These are phyloP conservation scores for Debaryomycetaceae sp. DNA, from an alignment of 1,139 yeast genomes.

Conservation along the genomic window DNA sequence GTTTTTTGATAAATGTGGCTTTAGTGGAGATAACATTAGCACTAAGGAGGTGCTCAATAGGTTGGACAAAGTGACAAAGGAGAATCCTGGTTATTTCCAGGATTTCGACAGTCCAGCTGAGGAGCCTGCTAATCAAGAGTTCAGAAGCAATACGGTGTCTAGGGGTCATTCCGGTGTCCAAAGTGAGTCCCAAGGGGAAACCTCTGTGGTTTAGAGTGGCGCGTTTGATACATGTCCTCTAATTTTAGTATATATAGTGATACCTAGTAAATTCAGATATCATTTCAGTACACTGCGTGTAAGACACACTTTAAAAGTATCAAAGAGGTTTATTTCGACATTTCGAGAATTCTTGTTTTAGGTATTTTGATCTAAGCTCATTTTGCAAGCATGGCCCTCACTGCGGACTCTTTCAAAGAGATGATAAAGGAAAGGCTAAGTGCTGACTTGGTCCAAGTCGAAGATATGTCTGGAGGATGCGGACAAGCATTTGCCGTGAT, in stretches of 20 bases:
- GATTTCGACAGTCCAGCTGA: constrained; percentile 14
- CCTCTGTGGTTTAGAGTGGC: constrained; percentile 6
- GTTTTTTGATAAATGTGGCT: constrained; percentile 35
- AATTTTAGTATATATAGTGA: not conserved
- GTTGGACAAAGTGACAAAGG: constrained; percentile 31
- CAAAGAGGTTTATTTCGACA: not conserved
- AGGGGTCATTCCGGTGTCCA: constrained; percentile 33
- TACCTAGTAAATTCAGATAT: not conserved
- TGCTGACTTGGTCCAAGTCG: constrained; percentile 58
- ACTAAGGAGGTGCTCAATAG: constrained; percentile 37
- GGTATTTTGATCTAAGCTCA: not conserved
- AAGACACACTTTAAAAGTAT: not conserved
- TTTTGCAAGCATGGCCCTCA: constrained; percentile 29
- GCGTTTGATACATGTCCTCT: not conserved
- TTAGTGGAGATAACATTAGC: constrained; percentile 10
- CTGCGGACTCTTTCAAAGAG: constrained; percentile 43
- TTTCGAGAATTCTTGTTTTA: too few species aligned
- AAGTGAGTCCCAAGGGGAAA: constrained; percentile 28
- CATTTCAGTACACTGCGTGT: not conserved
- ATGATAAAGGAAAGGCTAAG: constrained; percentile 49
- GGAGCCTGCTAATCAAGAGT: constrained; percentile 18
- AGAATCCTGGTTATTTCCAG: constrained; percentile 26
- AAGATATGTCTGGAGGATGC: constrained; percentile 79
- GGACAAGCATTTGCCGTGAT: constrained; percentile 86
- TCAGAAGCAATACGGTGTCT: constrained; percentile 30